Conservation (phyloP, 1,284 basidiomycete genomes). For the Pterulicium gracile region DNA sequence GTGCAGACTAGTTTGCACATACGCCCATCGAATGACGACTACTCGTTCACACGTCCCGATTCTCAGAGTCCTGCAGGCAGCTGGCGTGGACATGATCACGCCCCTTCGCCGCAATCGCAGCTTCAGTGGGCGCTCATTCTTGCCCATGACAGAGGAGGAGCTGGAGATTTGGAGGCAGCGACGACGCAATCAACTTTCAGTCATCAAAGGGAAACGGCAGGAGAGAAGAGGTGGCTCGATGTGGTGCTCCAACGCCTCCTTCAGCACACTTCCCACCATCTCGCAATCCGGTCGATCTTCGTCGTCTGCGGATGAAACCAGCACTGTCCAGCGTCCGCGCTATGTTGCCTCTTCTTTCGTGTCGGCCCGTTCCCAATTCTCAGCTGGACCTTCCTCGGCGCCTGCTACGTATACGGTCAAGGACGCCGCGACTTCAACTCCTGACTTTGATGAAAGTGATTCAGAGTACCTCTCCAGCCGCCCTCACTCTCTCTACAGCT, state of each 20-base stretch:
- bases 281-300: background rate
- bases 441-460: background rate
- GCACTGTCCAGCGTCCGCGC: background rate
- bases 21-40: conserved; percentile 14
- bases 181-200: background rate
- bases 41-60: conserved; percentile 13
- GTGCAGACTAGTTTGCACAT: conserved; percentile 11
- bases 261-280: too few relatives aligned
- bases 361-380: background rate
- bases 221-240: background rate
- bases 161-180: background rate
- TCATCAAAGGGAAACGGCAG: background rate
- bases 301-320: background rate
- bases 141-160: background rate
- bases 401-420: background rate
- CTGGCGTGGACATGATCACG: conserved; percentile 13
- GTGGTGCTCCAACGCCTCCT: background rate
- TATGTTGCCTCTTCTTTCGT: background rate
- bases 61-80: conserved; percentile 11
- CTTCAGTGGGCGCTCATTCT: background rate
- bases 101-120: background rate
- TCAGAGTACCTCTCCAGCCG: background rate
- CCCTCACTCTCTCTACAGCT: background rate
- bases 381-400: too few relatives aligned
- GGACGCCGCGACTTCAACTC: background rate